Evolutionary conservation across 108 stramenopile species (phyloP).

Genomic region (Parmales sp.): DNA sequence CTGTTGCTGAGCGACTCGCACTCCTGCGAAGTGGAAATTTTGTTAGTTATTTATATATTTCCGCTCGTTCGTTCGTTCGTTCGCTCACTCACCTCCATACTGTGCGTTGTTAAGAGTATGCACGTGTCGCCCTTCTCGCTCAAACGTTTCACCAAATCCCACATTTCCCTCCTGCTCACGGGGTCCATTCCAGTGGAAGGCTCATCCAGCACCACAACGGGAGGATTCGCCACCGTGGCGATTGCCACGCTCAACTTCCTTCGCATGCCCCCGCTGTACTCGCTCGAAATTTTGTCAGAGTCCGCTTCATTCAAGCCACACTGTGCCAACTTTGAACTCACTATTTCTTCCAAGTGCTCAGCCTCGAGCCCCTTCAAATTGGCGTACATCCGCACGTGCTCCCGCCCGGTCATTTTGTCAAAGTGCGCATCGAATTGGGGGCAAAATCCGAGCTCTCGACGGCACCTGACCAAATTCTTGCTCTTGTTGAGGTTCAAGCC

Average conservation of each 20-base stretch:
- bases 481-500: conserved; percentile 64
- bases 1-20: conserved; percentile 91
- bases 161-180: conserved; percentile 67
- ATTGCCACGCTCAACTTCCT: conserved; percentile 38
- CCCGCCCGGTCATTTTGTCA: conserved; percentile 88
- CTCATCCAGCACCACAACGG: conserved; percentile 51
- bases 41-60: conserved; percentile 30
- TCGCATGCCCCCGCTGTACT: conserved; percentile 81
- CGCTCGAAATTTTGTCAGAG: conserved; percentile 39
- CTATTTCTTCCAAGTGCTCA: conserved; percentile 36
- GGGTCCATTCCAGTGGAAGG: conserved; percentile 59
- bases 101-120: conserved; percentile 2
- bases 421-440: conserved; percentile 97
- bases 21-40: conserved; percentile 78
- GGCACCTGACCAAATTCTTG: conserved; percentile 36
- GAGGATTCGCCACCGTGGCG: neutral
- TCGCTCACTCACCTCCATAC: neutral
- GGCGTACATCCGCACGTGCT: conserved; percentile 91
- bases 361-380: conserved; percentile 70
- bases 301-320: conserved; percentile 65
- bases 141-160: conserved; percentile 62
- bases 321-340: conserved; percentile 51
- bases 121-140: conserved; percentile 12
- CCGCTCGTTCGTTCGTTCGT: conserved; percentile 14
- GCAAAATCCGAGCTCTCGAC: conserved; percentile 71